A percentile compares a stretch with the other conserved stretches of the same genome.
These are phyloP conservation scores for Evernia prunastri DNA, from an alignment of 495 filamentous ascomycete species.

Conservation along the genomic window DNA sequence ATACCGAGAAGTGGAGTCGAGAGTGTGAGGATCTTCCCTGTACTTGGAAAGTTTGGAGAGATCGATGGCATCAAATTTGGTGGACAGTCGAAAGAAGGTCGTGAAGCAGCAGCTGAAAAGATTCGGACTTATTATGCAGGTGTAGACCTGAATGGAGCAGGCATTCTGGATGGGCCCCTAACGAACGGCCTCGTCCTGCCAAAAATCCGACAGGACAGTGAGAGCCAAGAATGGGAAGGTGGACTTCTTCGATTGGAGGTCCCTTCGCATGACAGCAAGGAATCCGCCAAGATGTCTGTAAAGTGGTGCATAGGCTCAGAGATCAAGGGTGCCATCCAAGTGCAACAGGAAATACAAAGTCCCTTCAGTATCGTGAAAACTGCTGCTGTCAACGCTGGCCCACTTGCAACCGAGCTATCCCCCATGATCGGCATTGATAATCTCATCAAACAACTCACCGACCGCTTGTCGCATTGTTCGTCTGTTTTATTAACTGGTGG, in stretches of 20 bases:
- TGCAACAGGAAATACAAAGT: slow-evolving; percentile 61
- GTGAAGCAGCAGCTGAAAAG: slow-evolving; percentile 57
- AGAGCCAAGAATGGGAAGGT: slow-evolving; percentile 50
- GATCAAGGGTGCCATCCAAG: slow-evolving; percentile 59
- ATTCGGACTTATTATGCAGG: slow-evolving; percentile 49
- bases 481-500: slow-evolving; percentile 86
- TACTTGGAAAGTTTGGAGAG: slow-evolving; percentile 48
- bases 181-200: slow-evolving; percentile 81
- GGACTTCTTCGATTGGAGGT: slow-evolving; percentile 73
- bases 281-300: slow-evolving; percentile 44
- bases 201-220: slow-evolving; percentile 5
- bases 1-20: slow-evolving; percentile 48
- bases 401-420: slow-evolving; percentile 46
- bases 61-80: slow-evolving; percentile 76
- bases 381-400: slow-evolving; percentile 44
- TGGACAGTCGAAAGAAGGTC: slow-evolving; percentile 70
- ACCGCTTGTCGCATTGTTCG: slow-evolving; percentile 72
- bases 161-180: slow-evolving; percentile 74
- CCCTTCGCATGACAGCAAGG: slow-evolving; percentile 38
- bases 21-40: slow-evolving; percentile 70
- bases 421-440: slow-evolving; percentile 80
- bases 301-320: slow-evolving; percentile 77
- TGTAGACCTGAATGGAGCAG: slow-evolving; percentile 38
- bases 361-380: slow-evolving; percentile 47
- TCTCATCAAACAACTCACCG: slow-evolving; percentile 60